Base-by-base conservation (phyloP, 1,284 basidiomycete species). In the Rhodotorula sp. region DNA sequence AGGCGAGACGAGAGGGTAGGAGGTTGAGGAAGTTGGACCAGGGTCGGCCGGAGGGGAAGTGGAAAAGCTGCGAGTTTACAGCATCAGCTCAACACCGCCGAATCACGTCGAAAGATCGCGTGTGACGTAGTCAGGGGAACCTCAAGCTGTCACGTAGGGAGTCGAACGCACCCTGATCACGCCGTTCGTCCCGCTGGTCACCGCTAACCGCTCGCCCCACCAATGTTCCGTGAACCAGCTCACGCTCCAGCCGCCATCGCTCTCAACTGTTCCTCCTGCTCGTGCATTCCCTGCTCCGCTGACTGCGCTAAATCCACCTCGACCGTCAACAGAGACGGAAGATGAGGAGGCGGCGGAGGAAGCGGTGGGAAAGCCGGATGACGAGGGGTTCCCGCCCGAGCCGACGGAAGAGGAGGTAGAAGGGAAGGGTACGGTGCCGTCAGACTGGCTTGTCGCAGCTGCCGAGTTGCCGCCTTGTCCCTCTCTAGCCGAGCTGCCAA, bases 211-310 rank as follows among this genome's bases (percentile, higher is more conserved):
- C 77, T 93, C 90, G 1, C 94, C 93, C 92, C 92, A 94, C 81
- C 92, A 94, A 69, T 86, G 84, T 76, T 97, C 94, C 77, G 91
- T 91, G 80, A 93, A 96, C 92, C 93, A 97, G 29, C 89, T 90
- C 55, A 97, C 80, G 70, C 88, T 89, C 92, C 93, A 96, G 0
- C 91, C 94, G 15, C 92, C 92, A 69, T 91, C 89, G 1, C 91
- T 91, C 79, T 81, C 79, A 55, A 74, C 44, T 30, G 71, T 62
- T 22, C 68, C 65, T 39, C 62, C 64, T 53, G 63, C 30, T 47
- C 69, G n/a, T 29, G 57, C 44, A 32, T 67, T 55, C 2, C 29
- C 44, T 5, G 29, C 59, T 6, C 36, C 15, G 36, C 39, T 22
- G 29, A 15, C 30, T n/a, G 32, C 34, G 24, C 66, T 44, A 22